Evolutionary conservation across 1,284 basidiomycete species (phyloP), one percentile per base, ranked within the genome.

Genomic region (Xerocomus subilludens): DNA sequence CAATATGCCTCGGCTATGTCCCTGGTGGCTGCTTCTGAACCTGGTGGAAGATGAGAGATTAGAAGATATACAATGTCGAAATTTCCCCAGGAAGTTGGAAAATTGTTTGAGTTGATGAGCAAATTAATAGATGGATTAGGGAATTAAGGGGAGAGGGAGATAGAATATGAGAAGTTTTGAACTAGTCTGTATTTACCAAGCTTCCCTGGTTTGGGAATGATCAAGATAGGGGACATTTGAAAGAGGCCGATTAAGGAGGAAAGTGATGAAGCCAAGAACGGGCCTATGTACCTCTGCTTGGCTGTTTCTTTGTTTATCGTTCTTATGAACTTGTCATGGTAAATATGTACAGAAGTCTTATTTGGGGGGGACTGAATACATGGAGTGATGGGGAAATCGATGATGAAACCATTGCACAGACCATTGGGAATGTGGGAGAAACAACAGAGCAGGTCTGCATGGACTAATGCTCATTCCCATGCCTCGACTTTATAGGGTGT

Each of bases 261-360:
- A 9, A n/a, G 55, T 32, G 16, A 30, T 56, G n/a, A 16, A 4
- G 5, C 8, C 5, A 30, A 33, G 55, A 56, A 56, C 21, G 32
- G 55, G 13, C 55, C 30, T 20, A 56, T 30, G 32, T 56, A 56
- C 33, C 55, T 56, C 4, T 21, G 18, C 33, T 56, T 56, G 2
- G 2, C 3, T 5, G 71, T 13, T 49, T 75, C 73, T n/a, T 75
- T 71, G 5, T 45, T 2, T 60, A 75, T 7, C 9, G 74, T 75
- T 2, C 64, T 47, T 32, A 3, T 30, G 9, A 33, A 32, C 16
- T 56, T 13, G 7, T 56, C 20, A 33, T 33, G 30, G 32, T 32
- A 56, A 4, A 20, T 21, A 21, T 20, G 2, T 21, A 56, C 32
- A 21, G 55, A 56, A 2, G 16, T 14, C 10, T 27, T 30, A 56